A percentile compares a stretch with the other conserved stretches of the same genome.
Conservation (phyloP, 768 basidiomycete genomes). For the Mycena indigotica region DNA sequence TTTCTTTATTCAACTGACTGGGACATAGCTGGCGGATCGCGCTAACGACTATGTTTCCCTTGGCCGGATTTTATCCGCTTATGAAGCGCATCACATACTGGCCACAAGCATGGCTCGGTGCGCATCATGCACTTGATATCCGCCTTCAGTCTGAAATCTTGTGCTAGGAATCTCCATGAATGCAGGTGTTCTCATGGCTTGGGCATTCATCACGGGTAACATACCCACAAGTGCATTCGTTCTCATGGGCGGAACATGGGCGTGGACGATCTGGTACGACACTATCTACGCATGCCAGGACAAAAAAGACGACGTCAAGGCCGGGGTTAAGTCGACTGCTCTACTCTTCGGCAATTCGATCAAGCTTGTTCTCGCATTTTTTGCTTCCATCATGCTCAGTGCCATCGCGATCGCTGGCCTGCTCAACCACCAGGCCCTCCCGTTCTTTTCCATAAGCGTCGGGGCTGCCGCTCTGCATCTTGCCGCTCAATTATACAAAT, state of each 20-base stretch:
- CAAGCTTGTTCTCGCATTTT: slow-evolving; percentile 44
- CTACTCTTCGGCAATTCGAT: slow-evolving; percentile 55
- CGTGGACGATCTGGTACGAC: slow-evolving; percentile 35
- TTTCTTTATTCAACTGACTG: neutral
- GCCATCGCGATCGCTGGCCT: slow-evolving; percentile 29
- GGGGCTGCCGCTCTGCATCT: slow-evolving; percentile 22
- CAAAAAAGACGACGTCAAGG: slow-evolving; percentile 57
- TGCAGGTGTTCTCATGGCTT: slow-evolving; percentile 24
- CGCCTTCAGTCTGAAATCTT: too few relatives aligned
- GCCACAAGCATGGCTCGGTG: slow-evolving; percentile 45
- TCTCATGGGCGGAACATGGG: slow-evolving; percentile 18
- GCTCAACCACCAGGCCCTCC: slow-evolving; percentile 27
- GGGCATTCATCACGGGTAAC: slow-evolving; percentile 24
- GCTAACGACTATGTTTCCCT: slow-evolving; percentile 25
- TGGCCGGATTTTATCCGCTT: slow-evolving; percentile 39
- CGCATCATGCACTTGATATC: neutral
- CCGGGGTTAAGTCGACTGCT: slow-evolving; percentile 64
- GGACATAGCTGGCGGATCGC: slow-evolving; percentile 24
- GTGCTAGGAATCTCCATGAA: slow-evolving; percentile 26
- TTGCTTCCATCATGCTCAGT: slow-evolving; percentile 32
- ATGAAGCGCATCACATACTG: slow-evolving; percentile 46
- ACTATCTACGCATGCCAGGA: slow-evolving; percentile 67
- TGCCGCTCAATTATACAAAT: slow-evolving; percentile 18
- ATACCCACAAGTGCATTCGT: slow-evolving; percentile 15
- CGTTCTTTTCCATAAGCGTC: slow-evolving; percentile 21